Conservation (phyloP, 1,139 yeast species). For the Lizanozyma gosingica region DNA sequence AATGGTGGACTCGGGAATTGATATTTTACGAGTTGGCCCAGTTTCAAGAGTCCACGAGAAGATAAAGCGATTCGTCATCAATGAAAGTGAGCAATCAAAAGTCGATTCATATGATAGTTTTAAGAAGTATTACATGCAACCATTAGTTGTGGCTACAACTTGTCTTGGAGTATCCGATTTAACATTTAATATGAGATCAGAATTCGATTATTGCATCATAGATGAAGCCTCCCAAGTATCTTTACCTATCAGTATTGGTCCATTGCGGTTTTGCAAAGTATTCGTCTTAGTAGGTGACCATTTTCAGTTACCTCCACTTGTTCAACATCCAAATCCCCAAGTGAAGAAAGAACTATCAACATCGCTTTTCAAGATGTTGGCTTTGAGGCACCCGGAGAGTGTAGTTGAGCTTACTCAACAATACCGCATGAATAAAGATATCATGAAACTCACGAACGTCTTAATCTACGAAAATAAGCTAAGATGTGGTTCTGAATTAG, state of each 20-base stretch:
- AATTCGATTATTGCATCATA: conserved; percentile 85
- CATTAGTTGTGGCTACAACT: conserved; percentile 81
- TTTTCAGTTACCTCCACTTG: conserved; percentile 81
- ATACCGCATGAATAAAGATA: conserved; percentile 87
- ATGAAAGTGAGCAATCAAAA: conserved; percentile 18
- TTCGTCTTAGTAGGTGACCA: conserved; percentile 94
- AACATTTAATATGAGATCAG: conserved; percentile 43
- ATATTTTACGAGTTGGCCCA: conserved; percentile 52
- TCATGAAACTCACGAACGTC: conserved; percentile 74
- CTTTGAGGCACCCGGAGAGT: conserved; percentile 63
- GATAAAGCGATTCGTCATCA: conserved; percentile 47
- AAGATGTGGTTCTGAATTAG: conserved; percentile 61
- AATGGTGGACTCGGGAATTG: conserved; percentile 34
- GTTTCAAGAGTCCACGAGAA: conserved; percentile 52
- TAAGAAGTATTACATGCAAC: conserved; percentile 35
- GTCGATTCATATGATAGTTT: conserved; percentile 40
- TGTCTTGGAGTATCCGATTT: conserved; percentile 71
- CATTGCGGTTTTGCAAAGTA: conserved; percentile 64
- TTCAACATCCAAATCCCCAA: conserved; percentile 49
- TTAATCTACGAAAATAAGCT: conserved; percentile 69
- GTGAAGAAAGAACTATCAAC: conserved; percentile 57
- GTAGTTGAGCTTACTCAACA: conserved; percentile 73
- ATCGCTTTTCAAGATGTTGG: conserved; percentile 66
- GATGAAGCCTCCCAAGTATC: conserved; percentile 97
- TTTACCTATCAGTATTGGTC: conserved; percentile 85